Percentiles rank a stretch among this genome's conserved stretches.
These are phyloP conservation scores for Castanopsis chinensis DNA, from an alignment of 306 rosid genomes.

Conservation along the genomic window DNA sequence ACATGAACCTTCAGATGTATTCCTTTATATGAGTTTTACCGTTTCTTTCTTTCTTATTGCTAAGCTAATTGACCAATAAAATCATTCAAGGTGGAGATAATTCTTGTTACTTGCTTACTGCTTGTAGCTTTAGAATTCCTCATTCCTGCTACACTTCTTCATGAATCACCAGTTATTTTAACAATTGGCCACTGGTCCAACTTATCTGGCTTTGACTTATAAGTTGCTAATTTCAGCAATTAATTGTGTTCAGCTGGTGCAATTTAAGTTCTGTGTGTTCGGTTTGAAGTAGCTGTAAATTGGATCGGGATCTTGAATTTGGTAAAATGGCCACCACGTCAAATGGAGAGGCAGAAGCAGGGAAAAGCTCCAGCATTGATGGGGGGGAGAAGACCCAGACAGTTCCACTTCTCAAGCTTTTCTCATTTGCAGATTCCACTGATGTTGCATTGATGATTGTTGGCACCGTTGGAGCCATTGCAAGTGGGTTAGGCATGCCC, in stretches of 20 bases:
- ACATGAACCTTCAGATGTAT: background rate
- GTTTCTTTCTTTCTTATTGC: background rate
- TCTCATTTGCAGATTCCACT: slow-evolving; percentile 42
- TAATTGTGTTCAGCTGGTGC: background rate
- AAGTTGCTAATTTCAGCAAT: background rate
- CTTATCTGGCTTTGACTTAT: background rate
- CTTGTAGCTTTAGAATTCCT: background rate
- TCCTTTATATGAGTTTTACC: background rate
- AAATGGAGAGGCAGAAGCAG: background rate
- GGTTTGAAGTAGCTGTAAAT: background rate
- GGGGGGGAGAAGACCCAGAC: slow-evolving; percentile 18
- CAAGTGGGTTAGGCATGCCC: slow-evolving; percentile 37
- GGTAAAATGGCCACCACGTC: slow-evolving; percentile 21
- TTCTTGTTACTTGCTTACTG: background rate
- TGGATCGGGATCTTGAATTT: background rate
- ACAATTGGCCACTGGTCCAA: background rate
- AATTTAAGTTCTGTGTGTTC: background rate
- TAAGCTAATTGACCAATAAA: background rate
- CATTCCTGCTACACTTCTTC: background rate
- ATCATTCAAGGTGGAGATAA: background rate
- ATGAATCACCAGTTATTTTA: background rate
- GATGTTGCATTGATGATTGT: slow-evolving; percentile 33
- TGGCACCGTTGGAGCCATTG: slow-evolving; percentile 40
- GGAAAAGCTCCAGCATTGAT: background rate
- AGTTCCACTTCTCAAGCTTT: slow-evolving; percentile 38